phyloP scores from a whole-genome alignment of 306 rosid species.

The Pachyrhizus erosus region DNA sequence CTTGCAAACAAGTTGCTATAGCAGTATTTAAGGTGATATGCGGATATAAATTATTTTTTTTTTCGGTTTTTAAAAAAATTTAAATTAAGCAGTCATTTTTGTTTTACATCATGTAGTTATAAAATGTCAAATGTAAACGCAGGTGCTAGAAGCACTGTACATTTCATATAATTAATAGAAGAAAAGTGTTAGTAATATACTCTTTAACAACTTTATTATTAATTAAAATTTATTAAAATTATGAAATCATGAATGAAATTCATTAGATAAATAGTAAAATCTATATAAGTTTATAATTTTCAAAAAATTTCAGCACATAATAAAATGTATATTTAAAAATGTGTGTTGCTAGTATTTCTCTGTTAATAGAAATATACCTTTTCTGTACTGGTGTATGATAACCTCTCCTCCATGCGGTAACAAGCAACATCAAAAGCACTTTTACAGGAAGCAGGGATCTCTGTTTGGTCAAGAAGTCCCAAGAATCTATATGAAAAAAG shows the following conservation, averaged over 20 bases:
- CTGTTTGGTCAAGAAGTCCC: conserved; percentile 77
- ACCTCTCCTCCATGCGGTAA: conserved; percentile 80
- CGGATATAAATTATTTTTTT: not conserved
- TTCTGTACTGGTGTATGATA: conserved; percentile 75
- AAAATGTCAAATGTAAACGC: not conserved
- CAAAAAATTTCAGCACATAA: not conserved
- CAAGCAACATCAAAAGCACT: conserved; percentile 85
- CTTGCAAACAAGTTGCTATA: not conserved
- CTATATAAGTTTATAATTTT: not conserved
- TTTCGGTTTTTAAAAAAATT: not conserved
- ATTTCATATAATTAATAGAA: not conserved
- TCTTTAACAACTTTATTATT: not conserved
- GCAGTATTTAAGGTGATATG: not conserved
- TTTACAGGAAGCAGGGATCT: conserved; percentile 79
- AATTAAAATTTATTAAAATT: not conserved
- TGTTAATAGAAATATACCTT: conserved; percentile 58
- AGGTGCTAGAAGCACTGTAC: not conserved
- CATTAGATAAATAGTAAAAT: not conserved
- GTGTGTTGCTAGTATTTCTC: not conserved
- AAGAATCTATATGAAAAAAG: conserved; percentile 61
- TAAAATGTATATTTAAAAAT: not conserved
- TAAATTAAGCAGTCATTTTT: conserved; percentile 12
- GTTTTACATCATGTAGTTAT: not conserved
- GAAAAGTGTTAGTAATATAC: not conserved
- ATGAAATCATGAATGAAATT: not conserved